Conservation (phyloP, 768 basidiomycete species). For the Ramaria sp. region DNA sequence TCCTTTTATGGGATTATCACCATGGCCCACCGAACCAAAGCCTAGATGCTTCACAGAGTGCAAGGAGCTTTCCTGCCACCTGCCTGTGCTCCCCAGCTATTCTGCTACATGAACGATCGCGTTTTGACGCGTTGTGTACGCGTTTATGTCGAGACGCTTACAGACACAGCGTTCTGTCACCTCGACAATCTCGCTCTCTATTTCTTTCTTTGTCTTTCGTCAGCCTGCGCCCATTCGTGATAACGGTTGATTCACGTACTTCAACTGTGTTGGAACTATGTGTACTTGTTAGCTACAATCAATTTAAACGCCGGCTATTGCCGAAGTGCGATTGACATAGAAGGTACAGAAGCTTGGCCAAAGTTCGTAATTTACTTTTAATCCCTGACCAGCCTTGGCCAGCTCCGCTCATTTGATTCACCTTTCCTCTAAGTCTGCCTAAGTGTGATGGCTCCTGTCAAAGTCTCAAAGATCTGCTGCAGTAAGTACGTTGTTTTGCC, state of each 20-base stretch:
- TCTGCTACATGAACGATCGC: background rate
- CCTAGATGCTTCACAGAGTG: background rate
- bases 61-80: background rate
- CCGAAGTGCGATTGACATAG: no score
- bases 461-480: conserved; percentile 79
- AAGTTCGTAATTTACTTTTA: no score
- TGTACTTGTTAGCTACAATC: no score
- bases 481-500: conserved; percentile 40
- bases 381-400: background rate
- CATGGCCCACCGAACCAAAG: background rate
- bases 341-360: no score
- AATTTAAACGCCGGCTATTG: no score
- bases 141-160: background rate
- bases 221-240: no score
- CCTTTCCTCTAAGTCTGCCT: background rate
- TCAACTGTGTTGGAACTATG: no score
- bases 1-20: background rate
- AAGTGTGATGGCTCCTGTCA: conserved; percentile 28
- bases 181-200: background rate
- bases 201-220: background rate
- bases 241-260: no score
- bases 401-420: background rate
- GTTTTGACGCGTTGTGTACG: background rate
- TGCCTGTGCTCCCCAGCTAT: background rate
- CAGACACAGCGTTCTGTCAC: background rate